Percentiles rank a stretch among this genome's conserved stretches.
phyloP scores from a whole-genome alignment of 495 filamentous ascomycete genomes.

The Pseudoneurospora amorphoporcata region DNA sequence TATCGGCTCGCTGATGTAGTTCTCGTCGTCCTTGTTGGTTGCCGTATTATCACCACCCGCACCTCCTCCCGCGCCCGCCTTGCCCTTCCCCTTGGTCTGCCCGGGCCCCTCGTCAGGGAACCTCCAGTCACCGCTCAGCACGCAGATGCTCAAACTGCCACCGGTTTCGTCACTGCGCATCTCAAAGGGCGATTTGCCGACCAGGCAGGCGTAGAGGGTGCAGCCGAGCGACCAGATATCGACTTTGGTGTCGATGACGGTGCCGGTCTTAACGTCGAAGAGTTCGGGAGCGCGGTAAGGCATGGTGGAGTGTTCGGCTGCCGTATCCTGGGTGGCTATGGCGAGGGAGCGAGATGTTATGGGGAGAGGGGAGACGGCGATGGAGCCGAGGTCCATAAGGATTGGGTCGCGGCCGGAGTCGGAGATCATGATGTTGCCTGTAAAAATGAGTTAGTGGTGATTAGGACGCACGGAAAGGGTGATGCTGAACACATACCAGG shows the following conservation, averaged over 20 bases:
- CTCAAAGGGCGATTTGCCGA: slow-evolving; percentile 95
- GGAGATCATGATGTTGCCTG: slow-evolving; percentile 93
- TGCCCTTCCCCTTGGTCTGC: slow-evolving; percentile 43
- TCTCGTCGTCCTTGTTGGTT: slow-evolving; percentile 12
- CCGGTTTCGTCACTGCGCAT: slow-evolving; percentile 91
- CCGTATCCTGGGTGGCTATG: slow-evolving; percentile 82
- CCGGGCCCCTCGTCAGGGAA: slow-evolving; percentile 72
- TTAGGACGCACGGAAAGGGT: background rate
- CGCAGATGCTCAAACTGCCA: slow-evolving; percentile 82
- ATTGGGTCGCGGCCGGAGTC: slow-evolving; percentile 81
- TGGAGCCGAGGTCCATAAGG: slow-evolving; percentile 95
- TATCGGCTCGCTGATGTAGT: slow-evolving; percentile 59
- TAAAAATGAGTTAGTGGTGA: slow-evolving; percentile 3
- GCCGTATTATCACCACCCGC: slow-evolving; percentile 11
- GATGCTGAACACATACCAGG: slow-evolving; percentile 49
- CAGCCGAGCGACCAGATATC: slow-evolving; percentile 97
- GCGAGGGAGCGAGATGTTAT: slow-evolving; percentile 89
- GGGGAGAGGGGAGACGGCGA: slow-evolving; percentile 79
- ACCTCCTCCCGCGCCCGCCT: slow-evolving; percentile 21
- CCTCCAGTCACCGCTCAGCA: slow-evolving; percentile 84
- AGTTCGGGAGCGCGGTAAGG: slow-evolving; percentile 96
- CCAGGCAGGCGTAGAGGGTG: slow-evolving; percentile 89
- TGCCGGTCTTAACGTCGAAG: slow-evolving; percentile 94
- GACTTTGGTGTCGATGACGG: slow-evolving; percentile 88
- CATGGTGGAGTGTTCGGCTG: slow-evolving; percentile 96